Conservation (phyloP, 768 basidiomycete genomes). For the Mycena indigotica region DNA sequence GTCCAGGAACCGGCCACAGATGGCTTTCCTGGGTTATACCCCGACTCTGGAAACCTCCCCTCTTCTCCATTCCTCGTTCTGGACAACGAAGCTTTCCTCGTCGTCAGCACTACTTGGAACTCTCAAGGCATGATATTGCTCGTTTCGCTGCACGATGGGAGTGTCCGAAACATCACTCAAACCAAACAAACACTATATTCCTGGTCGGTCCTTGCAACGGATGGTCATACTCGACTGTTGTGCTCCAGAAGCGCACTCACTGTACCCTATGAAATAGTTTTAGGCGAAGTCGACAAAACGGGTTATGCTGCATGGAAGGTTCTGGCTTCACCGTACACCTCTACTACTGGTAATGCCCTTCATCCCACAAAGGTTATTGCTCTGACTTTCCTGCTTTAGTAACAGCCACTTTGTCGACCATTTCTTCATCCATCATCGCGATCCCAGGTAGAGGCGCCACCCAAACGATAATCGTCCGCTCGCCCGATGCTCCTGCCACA, state of each 20-base stretch:
- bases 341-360: constrained; percentile 41
- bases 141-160: constrained; percentile 44
- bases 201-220: constrained; percentile 57
- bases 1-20: constrained; percentile 39
- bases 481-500: constrained; percentile 20
- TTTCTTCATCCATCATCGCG: constrained; percentile 47
- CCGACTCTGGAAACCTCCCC: constrained; percentile 46
- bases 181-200: constrained; percentile 41
- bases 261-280: constrained; percentile 49
- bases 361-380: too few species aligned
- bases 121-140: constrained; percentile 54
- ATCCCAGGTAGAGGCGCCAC: constrained; percentile 53
- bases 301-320: constrained; percentile 38
- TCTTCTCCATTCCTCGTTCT: constrained; percentile 41
- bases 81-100: constrained; percentile 31
- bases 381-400: too few species aligned
- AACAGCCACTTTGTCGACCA: too few species aligned
- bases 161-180: constrained; percentile 47
- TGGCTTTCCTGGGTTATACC: constrained; percentile 67
- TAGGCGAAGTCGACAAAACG: constrained; percentile 40
- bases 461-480: constrained; percentile 57
- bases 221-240: constrained; percentile 44
- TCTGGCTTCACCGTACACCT: constrained; percentile 45
- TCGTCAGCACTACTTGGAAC: constrained; percentile 56
- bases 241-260: constrained; percentile 53